These are phyloP conservation scores for Carex arenaria DNA, from an alignment of 202 grass and related monocot species.

Conservation along the genomic window DNA sequence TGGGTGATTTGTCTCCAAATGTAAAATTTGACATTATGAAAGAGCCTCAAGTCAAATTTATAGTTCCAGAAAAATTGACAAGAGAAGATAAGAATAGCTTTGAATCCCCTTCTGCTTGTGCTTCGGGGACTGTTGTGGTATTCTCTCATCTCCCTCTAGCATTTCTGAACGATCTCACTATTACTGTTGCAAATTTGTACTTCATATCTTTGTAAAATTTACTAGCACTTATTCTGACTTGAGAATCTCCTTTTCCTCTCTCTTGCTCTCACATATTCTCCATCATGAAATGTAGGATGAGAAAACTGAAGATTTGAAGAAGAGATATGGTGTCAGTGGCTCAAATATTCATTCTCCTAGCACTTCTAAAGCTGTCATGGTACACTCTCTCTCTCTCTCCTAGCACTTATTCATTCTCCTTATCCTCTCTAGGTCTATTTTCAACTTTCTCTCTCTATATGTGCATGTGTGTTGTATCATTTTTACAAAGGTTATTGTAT, in stretches of 20 bases:
- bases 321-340: not conserved
- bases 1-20: not conserved
- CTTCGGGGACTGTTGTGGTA: not conserved
- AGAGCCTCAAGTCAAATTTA: not conserved
- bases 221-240: not conserved
- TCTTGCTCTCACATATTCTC: too few species aligned
- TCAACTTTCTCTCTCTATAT: not conserved
- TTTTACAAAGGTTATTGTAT: not conserved
- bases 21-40: not conserved
- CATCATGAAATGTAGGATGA: not conserved
- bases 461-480: not conserved
- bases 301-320: not conserved
- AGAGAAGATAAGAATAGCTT: not conserved
- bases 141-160: not conserved
- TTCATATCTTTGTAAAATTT: not conserved
- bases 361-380: not conserved
- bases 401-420: too few species aligned
- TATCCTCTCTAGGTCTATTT: not conserved
- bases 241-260: not conserved
- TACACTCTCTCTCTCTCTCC: slow-evolving; percentile 4
- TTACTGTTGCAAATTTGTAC: not conserved
- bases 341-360: not conserved
- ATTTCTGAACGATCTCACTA: not conserved
- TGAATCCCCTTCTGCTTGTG: not conserved
- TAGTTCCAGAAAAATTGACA: not conserved